Evolutionary conservation across 345 rosid genomes (phyloP).

Genomic region (Salix brachista): DNA sequence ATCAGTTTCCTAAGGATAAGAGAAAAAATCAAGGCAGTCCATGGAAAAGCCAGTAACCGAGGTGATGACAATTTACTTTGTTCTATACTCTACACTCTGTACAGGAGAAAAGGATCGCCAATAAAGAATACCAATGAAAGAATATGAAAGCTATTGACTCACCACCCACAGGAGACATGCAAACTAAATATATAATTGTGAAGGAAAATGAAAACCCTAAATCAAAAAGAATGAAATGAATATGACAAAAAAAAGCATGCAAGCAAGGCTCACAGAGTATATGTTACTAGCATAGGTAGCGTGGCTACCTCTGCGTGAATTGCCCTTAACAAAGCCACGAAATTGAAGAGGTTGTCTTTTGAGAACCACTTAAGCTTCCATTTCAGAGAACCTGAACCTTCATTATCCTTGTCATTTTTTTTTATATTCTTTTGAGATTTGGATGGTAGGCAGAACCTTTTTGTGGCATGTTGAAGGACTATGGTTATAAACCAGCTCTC

Average conservation of each 20-base stretch:
- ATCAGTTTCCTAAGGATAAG: neutral
- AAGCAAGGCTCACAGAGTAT: slow-evolving; percentile 20
- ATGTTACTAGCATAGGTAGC: slow-evolving; percentile 48
- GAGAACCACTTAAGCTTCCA: slow-evolving; percentile 80
- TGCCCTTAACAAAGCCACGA: slow-evolving; percentile 66
- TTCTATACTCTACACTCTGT: slow-evolving; percentile 23
- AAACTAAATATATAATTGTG: slow-evolving; percentile 8
- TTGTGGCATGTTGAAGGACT: slow-evolving; percentile 32
- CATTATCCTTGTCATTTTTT: slow-evolving; percentile 1
- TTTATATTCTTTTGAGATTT: slow-evolving; percentile 17
- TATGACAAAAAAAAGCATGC: slow-evolving; percentile 6
- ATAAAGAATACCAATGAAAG: slow-evolving; percentile 31
- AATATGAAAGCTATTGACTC: slow-evolving; percentile 23
- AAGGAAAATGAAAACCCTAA: neutral
- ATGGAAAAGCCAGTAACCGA: neutral
- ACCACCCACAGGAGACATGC: slow-evolving; percentile 2
- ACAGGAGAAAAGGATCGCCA: neutral
- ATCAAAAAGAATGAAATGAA: slow-evolving; percentile 46
- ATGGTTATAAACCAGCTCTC: slow-evolving; percentile 42
- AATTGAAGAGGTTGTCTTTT: slow-evolving; percentile 42
- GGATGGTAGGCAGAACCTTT: slow-evolving; percentile 23
- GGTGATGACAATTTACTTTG: neutral
- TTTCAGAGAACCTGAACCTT: slow-evolving; percentile 20
- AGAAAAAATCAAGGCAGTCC: too few relatives aligned
- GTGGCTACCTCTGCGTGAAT: slow-evolving; percentile 43